Conservation (phyloP, 768 basidiomycete genomes). For the Plicaturopsis crispa region DNA sequence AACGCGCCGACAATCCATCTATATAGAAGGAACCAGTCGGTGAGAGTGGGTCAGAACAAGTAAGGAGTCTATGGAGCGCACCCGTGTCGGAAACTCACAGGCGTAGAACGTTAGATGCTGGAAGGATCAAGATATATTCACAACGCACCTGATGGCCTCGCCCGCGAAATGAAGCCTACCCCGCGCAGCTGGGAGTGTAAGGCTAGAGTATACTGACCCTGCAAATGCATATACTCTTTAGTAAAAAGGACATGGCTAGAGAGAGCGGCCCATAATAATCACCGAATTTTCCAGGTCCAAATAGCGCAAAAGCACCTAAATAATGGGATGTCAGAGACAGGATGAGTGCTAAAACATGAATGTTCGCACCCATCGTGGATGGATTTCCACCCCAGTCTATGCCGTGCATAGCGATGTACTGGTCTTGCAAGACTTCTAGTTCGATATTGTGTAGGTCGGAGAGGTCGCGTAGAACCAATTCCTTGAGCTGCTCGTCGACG, state of each 20-base stretch:
- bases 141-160: conserved; percentile 29
- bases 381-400: conserved; percentile 28
- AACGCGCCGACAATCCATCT: conserved; percentile 33
- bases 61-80: conserved; percentile 5
- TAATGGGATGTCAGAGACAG: conserved; percentile 1
- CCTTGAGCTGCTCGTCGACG: conserved; percentile 16
- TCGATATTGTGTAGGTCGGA: conserved; percentile 19
- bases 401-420: conserved; percentile 16
- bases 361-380: conserved; percentile 28
- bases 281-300: conserved; percentile 30
- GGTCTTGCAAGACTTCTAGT: conserved; percentile 10
- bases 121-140: too few relatives aligned
- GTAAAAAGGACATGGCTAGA: conserved; percentile 23
- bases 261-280: conserved; percentile 21
- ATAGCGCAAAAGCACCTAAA: conserved; percentile 32
- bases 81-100: conserved; percentile 29
- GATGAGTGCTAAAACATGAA: not conserved
- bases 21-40: not conserved
- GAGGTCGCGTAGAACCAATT: conserved; percentile 22
- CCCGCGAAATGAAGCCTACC: not conserved
- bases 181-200: not conserved
- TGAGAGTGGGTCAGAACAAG: not conserved
- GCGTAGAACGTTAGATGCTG: too few relatives aligned
- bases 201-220: not conserved
- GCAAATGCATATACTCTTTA: conserved; percentile 24